A percentile compares a stretch with the other conserved stretches of the same genome.
Conservation (phyloP, 148 eudicot genomes). For the Vaccinium darrowii region DNA sequence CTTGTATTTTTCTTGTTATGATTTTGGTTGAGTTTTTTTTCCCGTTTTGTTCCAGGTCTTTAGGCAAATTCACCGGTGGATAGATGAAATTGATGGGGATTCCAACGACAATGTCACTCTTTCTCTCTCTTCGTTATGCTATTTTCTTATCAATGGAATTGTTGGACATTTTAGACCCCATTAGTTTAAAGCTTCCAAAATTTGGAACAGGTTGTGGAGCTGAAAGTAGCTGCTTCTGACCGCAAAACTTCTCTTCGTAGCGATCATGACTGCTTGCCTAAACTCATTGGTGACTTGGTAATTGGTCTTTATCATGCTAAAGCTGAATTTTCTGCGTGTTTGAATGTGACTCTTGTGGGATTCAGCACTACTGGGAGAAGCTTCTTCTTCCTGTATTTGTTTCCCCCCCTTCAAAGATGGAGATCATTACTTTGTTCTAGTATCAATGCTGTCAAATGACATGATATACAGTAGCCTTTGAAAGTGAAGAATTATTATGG, state of each 20-base stretch:
- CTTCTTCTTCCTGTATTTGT: not conserved
- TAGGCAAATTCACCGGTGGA: conserved; percentile 55
- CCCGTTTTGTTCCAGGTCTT: conserved; percentile 36
- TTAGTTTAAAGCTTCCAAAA: not conserved
- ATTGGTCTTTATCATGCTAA: conserved; percentile 10
- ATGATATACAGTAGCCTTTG: not conserved
- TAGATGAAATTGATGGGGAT: conserved; percentile 32
- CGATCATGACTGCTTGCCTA: conserved; percentile 42
- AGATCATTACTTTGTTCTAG: not conserved
- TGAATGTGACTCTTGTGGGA: not conserved
- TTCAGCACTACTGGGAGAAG: not conserved
- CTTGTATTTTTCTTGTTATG: not conserved
- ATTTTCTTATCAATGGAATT: not conserved
- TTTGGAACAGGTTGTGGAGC: conserved; percentile 26
- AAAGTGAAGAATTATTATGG: not conserved
- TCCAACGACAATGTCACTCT: conserved; percentile 30
- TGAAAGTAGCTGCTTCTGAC: not conserved
- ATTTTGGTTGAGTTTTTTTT: conserved; percentile 4
- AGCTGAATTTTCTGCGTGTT: not conserved
- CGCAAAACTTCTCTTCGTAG: conserved; percentile 20
- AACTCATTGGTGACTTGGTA: conserved; percentile 56
- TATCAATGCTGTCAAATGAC: not conserved
- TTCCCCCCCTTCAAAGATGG: not conserved
- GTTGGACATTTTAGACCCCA: not conserved
- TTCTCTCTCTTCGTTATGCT: not conserved